phyloP scores from a whole-genome alignment of 768 basidiomycete species.

The Trametes cingulata region DNA sequence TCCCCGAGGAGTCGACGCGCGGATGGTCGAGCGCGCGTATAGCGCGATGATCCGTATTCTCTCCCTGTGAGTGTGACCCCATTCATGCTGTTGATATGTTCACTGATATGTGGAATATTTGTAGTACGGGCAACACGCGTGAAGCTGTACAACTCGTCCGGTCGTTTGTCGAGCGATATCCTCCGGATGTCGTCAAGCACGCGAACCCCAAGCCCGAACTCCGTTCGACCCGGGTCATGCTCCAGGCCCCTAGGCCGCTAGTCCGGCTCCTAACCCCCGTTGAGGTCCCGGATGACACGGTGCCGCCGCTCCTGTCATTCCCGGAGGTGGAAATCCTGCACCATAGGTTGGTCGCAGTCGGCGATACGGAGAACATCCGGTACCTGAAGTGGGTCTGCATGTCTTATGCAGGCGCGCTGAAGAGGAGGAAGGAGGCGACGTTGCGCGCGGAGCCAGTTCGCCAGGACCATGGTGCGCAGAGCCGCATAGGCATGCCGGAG shows the following conservation, averaged over 20 bases:
- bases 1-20: constrained; percentile 28
- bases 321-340: constrained; percentile 79
- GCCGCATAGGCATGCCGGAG: not conserved
- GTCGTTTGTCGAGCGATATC: constrained; percentile 65
- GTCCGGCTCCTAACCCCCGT: constrained; percentile 65
- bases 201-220: constrained; percentile 44
- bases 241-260: constrained; percentile 59
- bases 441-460: constrained; percentile 31
- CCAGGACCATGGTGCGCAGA: not conserved
- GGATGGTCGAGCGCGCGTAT: constrained; percentile 70
- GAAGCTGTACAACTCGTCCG: constrained; percentile 52
- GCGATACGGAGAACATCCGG: constrained; percentile 43
- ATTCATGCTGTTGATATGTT: constrained; percentile 1
- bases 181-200: constrained; percentile 47
- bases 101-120: not conserved
- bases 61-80: constrained; percentile 51
- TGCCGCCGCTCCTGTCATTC: constrained; percentile 81
- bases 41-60: constrained; percentile 66
- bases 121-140: constrained; percentile 46
- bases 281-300: constrained; percentile 70
- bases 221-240: constrained; percentile 59
- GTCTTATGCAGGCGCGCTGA: constrained; percentile 70
- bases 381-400: constrained; percentile 75
- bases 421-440: constrained; percentile 55
- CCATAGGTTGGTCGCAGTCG: constrained; percentile 57